Percentiles rank a stretch among this genome's conserved stretches.
Evolutionary conservation across 2,329 filamentous ascomycete genomes (phyloP).

Genomic region (Sporothrix curviconia): DNA sequence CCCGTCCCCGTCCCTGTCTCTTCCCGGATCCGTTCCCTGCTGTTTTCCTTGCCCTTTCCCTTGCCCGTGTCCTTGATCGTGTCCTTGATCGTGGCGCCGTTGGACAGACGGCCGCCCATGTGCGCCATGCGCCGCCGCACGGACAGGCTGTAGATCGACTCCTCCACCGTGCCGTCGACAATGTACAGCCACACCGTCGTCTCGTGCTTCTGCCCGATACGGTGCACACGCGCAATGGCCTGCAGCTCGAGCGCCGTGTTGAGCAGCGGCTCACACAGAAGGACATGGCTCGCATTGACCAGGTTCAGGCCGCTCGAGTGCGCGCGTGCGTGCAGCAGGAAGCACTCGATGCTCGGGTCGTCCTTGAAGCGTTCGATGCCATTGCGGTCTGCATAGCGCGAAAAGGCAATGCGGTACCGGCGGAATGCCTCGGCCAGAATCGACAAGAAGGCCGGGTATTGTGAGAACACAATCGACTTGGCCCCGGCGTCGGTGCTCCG

Average conservation of each 20-base stretch:
- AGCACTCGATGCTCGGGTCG: slow-evolving; percentile 68
- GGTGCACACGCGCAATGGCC: slow-evolving; percentile 88
- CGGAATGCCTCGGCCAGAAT: slow-evolving; percentile 65
- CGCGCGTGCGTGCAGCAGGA: slow-evolving; percentile 81
- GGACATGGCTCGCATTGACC: slow-evolving; percentile 87
- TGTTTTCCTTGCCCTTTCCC: slow-evolving; percentile 17
- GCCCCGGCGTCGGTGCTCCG: slow-evolving; percentile 76
- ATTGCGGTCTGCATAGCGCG: slow-evolving; percentile 59
- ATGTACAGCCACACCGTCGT: slow-evolving; percentile 97
- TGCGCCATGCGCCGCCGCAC: slow-evolving; percentile 73
- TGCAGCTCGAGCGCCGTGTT: slow-evolving; percentile 93
- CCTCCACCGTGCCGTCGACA: slow-evolving; percentile 83
- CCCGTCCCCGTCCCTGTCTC: neutral
- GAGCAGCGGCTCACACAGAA: slow-evolving; percentile 87
- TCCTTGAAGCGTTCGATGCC: slow-evolving; percentile 72
- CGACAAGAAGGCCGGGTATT: slow-evolving; percentile 68
- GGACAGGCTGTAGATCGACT: slow-evolving; percentile 83
- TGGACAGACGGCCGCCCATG: slow-evolving; percentile 41
- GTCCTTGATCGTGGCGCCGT: slow-evolving; percentile 12
- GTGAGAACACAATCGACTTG: slow-evolving; percentile 91
- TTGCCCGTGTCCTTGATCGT: slow-evolving; percentile 32
- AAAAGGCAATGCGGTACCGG: slow-evolving; percentile 65
- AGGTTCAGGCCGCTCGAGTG: slow-evolving; percentile 86
- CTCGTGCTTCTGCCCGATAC: slow-evolving; percentile 80
- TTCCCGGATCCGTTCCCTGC: slow-evolving; percentile 21